Base-by-base conservation (phyloP, 2,329 filamentous ascomycete genomes). In the Stagonosporopsis vannaccii region DNA sequence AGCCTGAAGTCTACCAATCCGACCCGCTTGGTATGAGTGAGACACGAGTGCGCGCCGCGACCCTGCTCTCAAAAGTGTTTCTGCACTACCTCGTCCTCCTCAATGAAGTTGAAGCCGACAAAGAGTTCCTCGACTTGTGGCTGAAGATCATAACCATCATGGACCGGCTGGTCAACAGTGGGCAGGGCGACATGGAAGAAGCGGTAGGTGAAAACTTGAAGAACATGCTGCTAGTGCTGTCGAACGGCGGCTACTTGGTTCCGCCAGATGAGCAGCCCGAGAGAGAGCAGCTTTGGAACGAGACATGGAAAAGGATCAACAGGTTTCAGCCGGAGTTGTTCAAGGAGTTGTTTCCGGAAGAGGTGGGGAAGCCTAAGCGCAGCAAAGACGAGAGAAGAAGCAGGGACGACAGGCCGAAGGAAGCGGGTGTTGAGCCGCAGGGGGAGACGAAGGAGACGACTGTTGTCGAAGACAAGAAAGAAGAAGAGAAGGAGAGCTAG, bases 161-260 rank as follows among this genome's bases (percentile, higher is more conserved):
- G 86, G 95, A 99, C 75, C 87, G 95, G 22, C 83, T 99, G 62
- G 96, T 97, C 88, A 97, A 97, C 70, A 95, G 91, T 69, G 94
- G 94, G 0, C 92, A 97, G 75, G 91, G 91, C 22, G 92, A 96
- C 70, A 94, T 89, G 88, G 92, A 96, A 77, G 95, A 99, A 80
- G 94, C 95, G 12, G 92, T 98, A 2, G 90, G 91, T 0, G 95
- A 99, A 77, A 95, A 92, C 63, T 80, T 99, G 55, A 99, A 99
- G 79, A 99, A 99, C 64, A 92, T 98, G 48, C 81, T 98, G 22
- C 83, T 99, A 9, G 95, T 99, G 68, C 97, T 99, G 92, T 88
- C 90, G 6, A 95, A 89, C 73, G 93, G 90, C 46, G 93, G 90
- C 32, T 93, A 91, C 68, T 84, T 99, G 5, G 87, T 91, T 0